These are phyloP conservation scores for Forsythia viridissima DNA, from an alignment of 257 asterid genomes.

Conservation along the genomic window DNA sequence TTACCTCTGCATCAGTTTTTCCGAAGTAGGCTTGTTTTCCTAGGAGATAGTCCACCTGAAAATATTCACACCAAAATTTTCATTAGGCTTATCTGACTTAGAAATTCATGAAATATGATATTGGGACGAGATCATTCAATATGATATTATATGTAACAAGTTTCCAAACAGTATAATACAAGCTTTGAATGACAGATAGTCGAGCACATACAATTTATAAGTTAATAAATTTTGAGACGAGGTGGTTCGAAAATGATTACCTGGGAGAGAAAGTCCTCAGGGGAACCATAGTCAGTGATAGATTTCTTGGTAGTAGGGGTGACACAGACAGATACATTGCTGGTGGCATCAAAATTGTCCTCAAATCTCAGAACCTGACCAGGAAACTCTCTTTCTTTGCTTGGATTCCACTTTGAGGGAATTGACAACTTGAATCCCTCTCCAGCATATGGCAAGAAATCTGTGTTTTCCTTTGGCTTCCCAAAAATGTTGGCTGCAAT, in stretches of 20 bases:
- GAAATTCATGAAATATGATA: too few species aligned
- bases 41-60: slow-evolving; percentile 84
- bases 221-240: not conserved
- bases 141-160: too few species aligned
- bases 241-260: slow-evolving; percentile 26
- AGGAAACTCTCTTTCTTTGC: slow-evolving; percentile 66
- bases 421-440: slow-evolving; percentile 59
- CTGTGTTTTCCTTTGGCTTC: slow-evolving; percentile 67
- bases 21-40: slow-evolving; percentile 89
- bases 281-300: slow-evolving; percentile 75
- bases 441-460: slow-evolving; percentile 48
- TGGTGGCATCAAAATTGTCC: slow-evolving; percentile 81
- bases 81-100: not conserved
- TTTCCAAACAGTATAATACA: too few species aligned
- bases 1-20: slow-evolving; percentile 87
- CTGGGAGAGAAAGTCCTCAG: slow-evolving; percentile 65
- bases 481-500: slow-evolving; percentile 73
- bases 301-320: slow-evolving; percentile 79
- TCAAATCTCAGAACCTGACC: slow-evolving; percentile 79
- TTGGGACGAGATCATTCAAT: too few species aligned
- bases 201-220: not conserved
- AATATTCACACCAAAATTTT: not conserved
- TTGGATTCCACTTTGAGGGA: slow-evolving; percentile 77
- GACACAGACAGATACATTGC: slow-evolving; percentile 55
- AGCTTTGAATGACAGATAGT: too few species aligned